Evolutionary conservation across 345 rosid genomes (phyloP).

Genomic region (Syzygium aqueum): DNA sequence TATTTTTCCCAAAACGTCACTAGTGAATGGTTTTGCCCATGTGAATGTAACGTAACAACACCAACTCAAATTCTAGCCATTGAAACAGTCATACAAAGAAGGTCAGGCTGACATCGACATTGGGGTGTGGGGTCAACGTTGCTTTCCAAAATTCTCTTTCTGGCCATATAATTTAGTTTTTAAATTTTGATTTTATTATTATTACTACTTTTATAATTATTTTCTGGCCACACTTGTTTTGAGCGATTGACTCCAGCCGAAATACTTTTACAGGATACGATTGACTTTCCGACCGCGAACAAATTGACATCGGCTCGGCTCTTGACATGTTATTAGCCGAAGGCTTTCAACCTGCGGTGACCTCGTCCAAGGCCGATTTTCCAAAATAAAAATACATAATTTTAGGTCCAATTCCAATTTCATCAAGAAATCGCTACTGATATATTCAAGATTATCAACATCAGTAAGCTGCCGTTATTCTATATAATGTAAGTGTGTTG

Average conservation of each 20-base stretch:
- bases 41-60: neutral
- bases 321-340: neutral
- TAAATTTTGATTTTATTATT: neutral
- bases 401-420: neutral
- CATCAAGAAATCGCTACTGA: neutral
- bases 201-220: neutral
- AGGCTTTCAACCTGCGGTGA: neutral
- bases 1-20: neutral
- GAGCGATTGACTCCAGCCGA: neutral
- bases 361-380: neutral
- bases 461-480: neutral
- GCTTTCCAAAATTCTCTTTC: neutral
- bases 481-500: neutral
- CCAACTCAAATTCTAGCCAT: neutral
- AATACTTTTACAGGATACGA: neutral
- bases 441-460: neutral
- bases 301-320: neutral
- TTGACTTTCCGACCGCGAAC: neutral
- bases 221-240: neutral
- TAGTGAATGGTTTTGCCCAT: neutral
- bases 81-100: neutral
- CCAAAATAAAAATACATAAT: neutral
- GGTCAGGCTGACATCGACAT: neutral
- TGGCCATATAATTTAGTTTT: neutral
- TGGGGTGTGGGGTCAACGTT: neutral